Evolutionary conservation across 2,329 filamentous ascomycete species (phyloP).

Genomic region (Cordyceps fumosorosea): DNA sequence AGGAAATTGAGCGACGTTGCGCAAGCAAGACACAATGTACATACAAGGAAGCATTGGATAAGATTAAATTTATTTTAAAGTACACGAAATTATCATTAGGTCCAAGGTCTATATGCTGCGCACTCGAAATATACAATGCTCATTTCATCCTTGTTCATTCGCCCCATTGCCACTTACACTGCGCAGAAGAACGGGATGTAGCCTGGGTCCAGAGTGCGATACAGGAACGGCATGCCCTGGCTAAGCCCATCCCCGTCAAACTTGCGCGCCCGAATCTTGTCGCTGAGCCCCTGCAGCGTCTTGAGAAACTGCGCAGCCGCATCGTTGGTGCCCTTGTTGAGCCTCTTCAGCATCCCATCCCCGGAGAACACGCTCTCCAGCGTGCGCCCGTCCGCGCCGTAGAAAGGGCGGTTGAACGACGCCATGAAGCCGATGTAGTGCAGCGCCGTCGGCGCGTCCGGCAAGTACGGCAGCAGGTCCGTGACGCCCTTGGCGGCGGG

Average conservation of each 20-base stretch:
- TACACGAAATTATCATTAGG: neutral
- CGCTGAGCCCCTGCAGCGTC: slow-evolving; percentile 33
- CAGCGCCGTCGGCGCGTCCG: slow-evolving; percentile 24
- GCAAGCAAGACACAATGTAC: neutral
- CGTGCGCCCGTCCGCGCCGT: slow-evolving; percentile 28
- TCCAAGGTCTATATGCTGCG: neutral
- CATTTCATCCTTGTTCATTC: neutral
- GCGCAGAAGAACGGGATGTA: slow-evolving; percentile 18
- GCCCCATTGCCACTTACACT: slow-evolving; percentile 7
- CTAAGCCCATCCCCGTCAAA: slow-evolving; percentile 38
- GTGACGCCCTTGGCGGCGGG: slow-evolving; percentile 34
- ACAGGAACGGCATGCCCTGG: slow-evolving; percentile 43
- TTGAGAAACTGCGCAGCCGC: slow-evolving; percentile 31
- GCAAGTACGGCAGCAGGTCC: slow-evolving; percentile 30
- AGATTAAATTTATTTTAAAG: neutral
- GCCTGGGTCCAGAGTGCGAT: slow-evolving; percentile 17
- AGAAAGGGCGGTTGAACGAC: slow-evolving; percentile 34
- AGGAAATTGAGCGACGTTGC: no score
- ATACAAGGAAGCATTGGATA: neutral
- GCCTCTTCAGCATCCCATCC: slow-evolving; percentile 24
- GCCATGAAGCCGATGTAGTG: slow-evolving; percentile 31
- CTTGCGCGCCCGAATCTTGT: slow-evolving; percentile 26
- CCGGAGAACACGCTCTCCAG: slow-evolving; percentile 37
- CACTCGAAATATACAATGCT: neutral
- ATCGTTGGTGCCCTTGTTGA: slow-evolving; percentile 23